These are phyloP conservation scores for Ceratocystiopsis sp. DNA, from an alignment of 2,329 filamentous ascomycete genomes.

Conservation along the genomic window DNA sequence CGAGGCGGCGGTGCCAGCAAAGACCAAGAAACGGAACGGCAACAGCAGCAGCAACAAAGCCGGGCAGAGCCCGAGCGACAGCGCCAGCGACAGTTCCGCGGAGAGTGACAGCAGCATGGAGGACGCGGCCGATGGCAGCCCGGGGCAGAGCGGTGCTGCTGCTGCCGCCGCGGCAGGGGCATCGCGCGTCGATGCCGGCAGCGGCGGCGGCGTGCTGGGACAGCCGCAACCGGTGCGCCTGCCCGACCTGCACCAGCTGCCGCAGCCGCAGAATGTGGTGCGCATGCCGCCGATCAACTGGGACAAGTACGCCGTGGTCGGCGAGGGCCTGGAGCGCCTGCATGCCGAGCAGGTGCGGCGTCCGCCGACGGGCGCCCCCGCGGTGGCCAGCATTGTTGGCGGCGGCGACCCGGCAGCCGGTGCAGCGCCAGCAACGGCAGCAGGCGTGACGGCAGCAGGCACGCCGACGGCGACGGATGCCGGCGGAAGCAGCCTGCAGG, in stretches of 20 bases:
- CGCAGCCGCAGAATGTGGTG: slow-evolving; percentile 64
- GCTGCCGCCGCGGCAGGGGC: too few species aligned
- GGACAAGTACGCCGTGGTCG: slow-evolving; percentile 84
- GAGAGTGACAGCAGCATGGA: slow-evolving; percentile 4
- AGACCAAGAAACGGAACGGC: slow-evolving; percentile 9
- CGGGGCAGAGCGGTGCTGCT: too few species aligned
- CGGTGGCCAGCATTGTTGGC: slow-evolving; percentile 12
- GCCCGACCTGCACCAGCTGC: slow-evolving; percentile 29
- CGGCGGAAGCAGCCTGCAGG: slow-evolving; percentile 16
- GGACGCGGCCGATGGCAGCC: neutral
- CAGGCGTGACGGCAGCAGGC: neutral
- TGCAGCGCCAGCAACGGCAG: neutral
- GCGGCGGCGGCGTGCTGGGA: too few species aligned
- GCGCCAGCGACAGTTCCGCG: slow-evolving; percentile 15
- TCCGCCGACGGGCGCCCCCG: slow-evolving; percentile 41
- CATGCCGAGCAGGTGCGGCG: slow-evolving; percentile 61
- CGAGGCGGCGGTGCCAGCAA: too few species aligned
- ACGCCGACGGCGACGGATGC: slow-evolving; percentile 10
- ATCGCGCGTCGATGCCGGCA: too few species aligned
- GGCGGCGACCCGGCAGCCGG: neutral
- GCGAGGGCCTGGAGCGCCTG: slow-evolving; percentile 65
- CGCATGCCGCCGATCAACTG: slow-evolving; percentile 85
- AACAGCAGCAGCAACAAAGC: slow-evolving; percentile 10
- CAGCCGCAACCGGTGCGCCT: neutral
- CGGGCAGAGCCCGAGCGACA: slow-evolving; percentile 17